A percentile compares a stretch with the other conserved stretches of the same genome.
phyloP scores from a whole-genome alignment of 2,329 filamentous ascomycete species.

The Aspergillus hortae region DNA sequence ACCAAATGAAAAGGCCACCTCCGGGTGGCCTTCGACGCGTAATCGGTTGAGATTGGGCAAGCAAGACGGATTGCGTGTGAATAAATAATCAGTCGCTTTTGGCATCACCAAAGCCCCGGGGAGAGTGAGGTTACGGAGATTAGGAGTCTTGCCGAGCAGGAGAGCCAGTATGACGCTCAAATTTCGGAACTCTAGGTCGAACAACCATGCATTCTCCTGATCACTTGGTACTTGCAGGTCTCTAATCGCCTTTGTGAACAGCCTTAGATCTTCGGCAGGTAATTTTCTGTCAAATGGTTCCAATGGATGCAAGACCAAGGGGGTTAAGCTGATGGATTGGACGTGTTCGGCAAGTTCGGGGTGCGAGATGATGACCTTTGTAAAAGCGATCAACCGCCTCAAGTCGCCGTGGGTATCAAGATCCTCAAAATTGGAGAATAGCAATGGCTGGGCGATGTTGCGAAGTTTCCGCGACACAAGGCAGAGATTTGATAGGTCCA shows the following conservation, averaged over 20 bases:
- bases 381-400: constrained; percentile 8
- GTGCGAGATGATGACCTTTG: constrained; percentile 12
- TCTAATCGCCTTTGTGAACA: constrained; percentile 8
- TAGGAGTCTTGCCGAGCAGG: constrained; percentile 17
- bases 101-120: constrained; percentile 7
- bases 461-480: constrained; percentile 19
- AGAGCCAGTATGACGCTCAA: constrained; percentile 14
- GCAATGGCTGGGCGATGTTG: constrained; percentile 19
- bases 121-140: constrained; percentile 14
- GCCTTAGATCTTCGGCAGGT: not conserved
- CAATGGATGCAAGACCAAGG: not conserved
- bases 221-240: constrained; percentile 8
- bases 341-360: constrained; percentile 18
- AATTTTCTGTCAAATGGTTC: not conserved
- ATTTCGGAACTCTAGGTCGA: constrained; percentile 6
- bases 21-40: constrained; percentile 5
- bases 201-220: constrained; percentile 16
- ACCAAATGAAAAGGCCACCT: constrained; percentile 2
- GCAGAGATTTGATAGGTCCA: constrained; percentile 13
- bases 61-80: constrained; percentile 9
- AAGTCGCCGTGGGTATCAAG: constrained; percentile 2
- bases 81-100: constrained; percentile 7
- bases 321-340: constrained; percentile 7
- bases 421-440: constrained; percentile 17
- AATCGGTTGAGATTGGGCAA: constrained; percentile 14